Conservation (phyloP, 352 stramenopile genomes). For the Phytophthora aleatoria region DNA sequence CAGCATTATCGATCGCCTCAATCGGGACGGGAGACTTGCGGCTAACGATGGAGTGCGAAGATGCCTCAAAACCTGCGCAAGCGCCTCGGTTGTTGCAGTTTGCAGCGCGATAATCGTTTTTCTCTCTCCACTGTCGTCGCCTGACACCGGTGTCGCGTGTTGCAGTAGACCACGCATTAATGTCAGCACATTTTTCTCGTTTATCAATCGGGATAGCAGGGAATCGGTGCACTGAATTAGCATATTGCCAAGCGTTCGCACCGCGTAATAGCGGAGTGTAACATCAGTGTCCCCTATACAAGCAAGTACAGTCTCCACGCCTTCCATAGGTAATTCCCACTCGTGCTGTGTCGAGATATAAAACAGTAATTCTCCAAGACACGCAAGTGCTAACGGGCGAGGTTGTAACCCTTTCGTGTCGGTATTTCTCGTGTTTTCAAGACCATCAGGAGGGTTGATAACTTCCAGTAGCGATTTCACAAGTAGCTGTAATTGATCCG, state of each 20-base stretch:
- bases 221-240: slow-evolving; percentile 48
- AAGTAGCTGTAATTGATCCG: slow-evolving; percentile 57
- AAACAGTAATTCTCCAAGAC: slow-evolving; percentile 76
- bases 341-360: slow-evolving; percentile 72
- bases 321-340: slow-evolving; percentile 37
- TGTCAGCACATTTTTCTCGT: slow-evolving; percentile 41
- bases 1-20: slow-evolving; percentile 42
- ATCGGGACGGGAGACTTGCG: slow-evolving; percentile 24
- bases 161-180: slow-evolving; percentile 43
- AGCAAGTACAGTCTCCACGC: slow-evolving; percentile 40
- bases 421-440: not conserved
- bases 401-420: slow-evolving; percentile 12
- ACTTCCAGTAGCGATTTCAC: slow-evolving; percentile 43
- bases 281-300: slow-evolving; percentile 48
- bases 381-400: slow-evolving; percentile 46
- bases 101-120: slow-evolving; percentile 29
- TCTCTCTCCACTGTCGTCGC: slow-evolving; percentile 8
- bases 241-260: slow-evolving; percentile 66
- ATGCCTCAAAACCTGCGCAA: slow-evolving; percentile 62
- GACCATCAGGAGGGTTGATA: not conserved
- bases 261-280: slow-evolving; percentile 57
- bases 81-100: slow-evolving; percentile 48
- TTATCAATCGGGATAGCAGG: slow-evolving; percentile 44
- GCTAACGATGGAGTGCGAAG: slow-evolving; percentile 38
- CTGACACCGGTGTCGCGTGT: slow-evolving; percentile 1